Base-by-base conservation (phyloP, 2,329 filamentous ascomycete species). In the Colletotrichum salicis region DNA sequence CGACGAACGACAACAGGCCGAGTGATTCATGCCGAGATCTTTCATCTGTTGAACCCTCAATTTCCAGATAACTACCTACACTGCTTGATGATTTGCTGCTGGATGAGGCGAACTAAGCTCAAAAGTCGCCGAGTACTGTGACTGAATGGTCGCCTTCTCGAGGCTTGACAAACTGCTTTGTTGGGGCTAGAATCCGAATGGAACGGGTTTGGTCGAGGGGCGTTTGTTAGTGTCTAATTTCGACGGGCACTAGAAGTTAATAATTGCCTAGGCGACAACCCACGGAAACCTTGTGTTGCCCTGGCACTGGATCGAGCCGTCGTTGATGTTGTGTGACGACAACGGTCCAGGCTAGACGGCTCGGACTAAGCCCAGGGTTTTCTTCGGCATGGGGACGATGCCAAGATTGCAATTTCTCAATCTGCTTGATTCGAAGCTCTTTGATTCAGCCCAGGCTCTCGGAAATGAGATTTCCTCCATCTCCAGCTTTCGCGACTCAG, bases 151-250 rank as follows among this genome's bases (percentile, higher is more conserved):
- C 11, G 33, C 33, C 2, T 35, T 35, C 33, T 12, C 7, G 11
- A 35, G 11, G 33, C 11, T 35, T 35, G 33, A 35, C 19, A 11
- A 24, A 45, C 45, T 5, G 51, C 3, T 10, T 11, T 5, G 19
- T 29, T 15, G 4, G 41, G 55, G 54, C 70, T 72, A 72, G 70
- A 72, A 70, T 19, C 31, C 37, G 3, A 8, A 41, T 64, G 59
- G 70, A 72, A 70, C 13, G 27, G 48, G 56, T 41, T 41, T 41
- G 57, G n/a, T 13, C 24, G 55, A 19, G 52, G 31, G 37, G 45
- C 59, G n/a, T 37, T 37, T 12, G 13, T 22, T 65, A 41, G 27
- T n/a, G 55, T 72, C 41, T 35, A 51, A 29, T 19, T 31, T 29
- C 27, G 11, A 27, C 33, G 70, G 70, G 41, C 29, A 31, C 55